Conservation (phyloP, 257 asterid species). For the Lithospermum erythrorhizon region DNA sequence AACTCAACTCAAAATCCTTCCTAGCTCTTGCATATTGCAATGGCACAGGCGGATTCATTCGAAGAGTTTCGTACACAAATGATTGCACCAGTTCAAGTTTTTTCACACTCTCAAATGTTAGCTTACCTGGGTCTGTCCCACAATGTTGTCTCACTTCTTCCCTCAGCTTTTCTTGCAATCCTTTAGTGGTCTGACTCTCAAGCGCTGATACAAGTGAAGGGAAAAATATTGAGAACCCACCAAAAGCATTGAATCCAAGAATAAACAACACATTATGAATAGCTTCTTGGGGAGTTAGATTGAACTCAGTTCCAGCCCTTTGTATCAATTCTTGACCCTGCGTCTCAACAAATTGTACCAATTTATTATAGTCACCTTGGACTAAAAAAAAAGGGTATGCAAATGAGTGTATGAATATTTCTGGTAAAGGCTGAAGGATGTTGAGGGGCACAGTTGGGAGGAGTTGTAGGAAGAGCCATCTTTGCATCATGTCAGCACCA, state of each 20-base stretch:
- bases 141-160: constrained; percentile 46
- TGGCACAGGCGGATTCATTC: constrained; percentile 77
- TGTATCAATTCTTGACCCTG: constrained; percentile 37
- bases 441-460: constrained; percentile 45
- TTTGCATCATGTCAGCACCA: constrained; percentile 45
- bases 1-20: constrained; percentile 51
- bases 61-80: constrained; percentile 63
- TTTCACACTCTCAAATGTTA: constrained; percentile 40
- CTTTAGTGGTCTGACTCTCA: constrained; percentile 25
- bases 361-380: constrained; percentile 54
- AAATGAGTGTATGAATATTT: constrained; percentile 78
- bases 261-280: constrained; percentile 60
- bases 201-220: constrained; percentile 26
- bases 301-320: constrained; percentile 45
- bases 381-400: constrained; percentile 57
- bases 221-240: constrained; percentile 56
- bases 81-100: constrained; percentile 64
- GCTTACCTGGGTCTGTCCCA: constrained; percentile 11
- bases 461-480: constrained; percentile 71
- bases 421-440: constrained; percentile 53
- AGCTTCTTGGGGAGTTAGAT: constrained; percentile 56
- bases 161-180: constrained; percentile 37
- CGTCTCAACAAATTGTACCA: constrained; percentile 28
- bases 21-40: constrained; percentile 69
- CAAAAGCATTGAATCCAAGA: constrained; percentile 82